phyloP scores from a whole-genome alignment of 768 basidiomycete genomes.

The Termitomyces sp. region DNA sequence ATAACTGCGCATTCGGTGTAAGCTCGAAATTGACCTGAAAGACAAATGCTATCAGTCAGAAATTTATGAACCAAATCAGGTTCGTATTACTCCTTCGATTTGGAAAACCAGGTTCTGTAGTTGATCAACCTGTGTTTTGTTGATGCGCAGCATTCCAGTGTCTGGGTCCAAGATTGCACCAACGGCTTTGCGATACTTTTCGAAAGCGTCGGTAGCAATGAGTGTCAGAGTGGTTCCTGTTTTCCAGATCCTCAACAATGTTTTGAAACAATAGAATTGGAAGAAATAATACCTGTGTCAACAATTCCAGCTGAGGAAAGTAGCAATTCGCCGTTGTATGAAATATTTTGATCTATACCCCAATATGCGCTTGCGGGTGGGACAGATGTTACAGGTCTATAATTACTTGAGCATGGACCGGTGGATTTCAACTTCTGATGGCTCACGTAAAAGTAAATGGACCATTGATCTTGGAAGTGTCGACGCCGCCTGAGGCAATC shows the following conservation, averaged over 20 bases:
- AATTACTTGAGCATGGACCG: background rate
- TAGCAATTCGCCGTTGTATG: slow-evolving; percentile 44
- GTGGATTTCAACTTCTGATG: background rate
- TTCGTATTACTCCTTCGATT: slow-evolving; percentile 42
- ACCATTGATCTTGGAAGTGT: slow-evolving; percentile 31
- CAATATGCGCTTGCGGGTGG: slow-evolving; percentile 44
- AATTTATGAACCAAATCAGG: slow-evolving; percentile 38
- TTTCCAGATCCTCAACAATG: background rate
- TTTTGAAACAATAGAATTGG: background rate
- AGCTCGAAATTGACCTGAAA: slow-evolving; percentile 29
- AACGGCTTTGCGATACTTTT: slow-evolving; percentile 36
- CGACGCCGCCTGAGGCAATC: background rate
- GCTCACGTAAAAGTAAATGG: slow-evolving; percentile 36
- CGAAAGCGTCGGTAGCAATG: slow-evolving; percentile 40
- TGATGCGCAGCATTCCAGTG: slow-evolving; percentile 52
- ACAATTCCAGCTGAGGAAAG: slow-evolving; percentile 48
- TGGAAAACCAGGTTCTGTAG: slow-evolving; percentile 55
- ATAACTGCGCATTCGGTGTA: slow-evolving; percentile 33
- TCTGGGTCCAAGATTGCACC: slow-evolving; percentile 33
- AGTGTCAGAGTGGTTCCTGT: slow-evolving; percentile 46
- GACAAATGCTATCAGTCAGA: slow-evolving; percentile 16
- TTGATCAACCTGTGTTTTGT: slow-evolving; percentile 39
- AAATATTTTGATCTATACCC: slow-evolving; percentile 55
- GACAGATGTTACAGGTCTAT: slow-evolving; percentile 40
- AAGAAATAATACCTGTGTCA: slow-evolving; percentile 40